Conservation (phyloP, 1,139 yeast species). For the Magnusiomyces fungicola region DNA sequence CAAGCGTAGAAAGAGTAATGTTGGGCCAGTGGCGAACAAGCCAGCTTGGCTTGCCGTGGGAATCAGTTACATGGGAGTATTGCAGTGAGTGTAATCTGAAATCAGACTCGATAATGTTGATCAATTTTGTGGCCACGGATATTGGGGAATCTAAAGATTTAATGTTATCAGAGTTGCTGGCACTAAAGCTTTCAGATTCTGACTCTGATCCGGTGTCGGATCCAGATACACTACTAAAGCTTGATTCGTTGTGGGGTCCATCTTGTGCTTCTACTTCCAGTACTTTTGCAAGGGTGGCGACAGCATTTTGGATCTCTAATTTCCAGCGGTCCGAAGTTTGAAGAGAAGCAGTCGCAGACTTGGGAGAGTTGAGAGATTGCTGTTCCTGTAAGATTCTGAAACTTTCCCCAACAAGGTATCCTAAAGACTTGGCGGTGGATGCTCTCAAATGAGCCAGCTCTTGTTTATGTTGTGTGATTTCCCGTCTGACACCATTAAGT, state of each 20-base stretch:
- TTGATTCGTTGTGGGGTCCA: too few relatives aligned
- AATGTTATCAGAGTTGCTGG: neutral
- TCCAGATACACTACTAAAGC: too few relatives aligned
- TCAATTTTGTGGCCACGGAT: conserved; percentile 1
- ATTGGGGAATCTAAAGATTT: neutral
- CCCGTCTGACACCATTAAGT: conserved; percentile 7
- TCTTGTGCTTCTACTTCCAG: neutral
- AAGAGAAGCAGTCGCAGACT: neutral
- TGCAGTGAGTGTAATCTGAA: conserved; percentile 3
- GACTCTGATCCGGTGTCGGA: too few relatives aligned
- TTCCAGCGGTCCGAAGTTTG: neutral
- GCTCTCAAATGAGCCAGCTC: conserved; percentile 13
- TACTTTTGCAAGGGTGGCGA: conserved; percentile 1
- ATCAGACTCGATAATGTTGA: conserved; percentile 2
- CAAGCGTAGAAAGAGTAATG: conserved; percentile 6
- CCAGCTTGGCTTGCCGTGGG: conserved; percentile 42
- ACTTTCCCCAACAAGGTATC: conserved; percentile 9
- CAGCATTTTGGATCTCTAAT: conserved; percentile 2
- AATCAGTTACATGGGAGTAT: conserved; percentile 2
- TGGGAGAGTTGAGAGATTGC: neutral
- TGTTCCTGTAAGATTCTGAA: neutral
- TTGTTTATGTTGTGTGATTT: neutral
- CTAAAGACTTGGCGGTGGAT: conserved; percentile 16
- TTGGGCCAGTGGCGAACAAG: conserved; percentile 56
- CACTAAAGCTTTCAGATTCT: neutral